Conservation (phyloP, 371 early-diverging fungal genomes). For the Circinella umbellata region DNA sequence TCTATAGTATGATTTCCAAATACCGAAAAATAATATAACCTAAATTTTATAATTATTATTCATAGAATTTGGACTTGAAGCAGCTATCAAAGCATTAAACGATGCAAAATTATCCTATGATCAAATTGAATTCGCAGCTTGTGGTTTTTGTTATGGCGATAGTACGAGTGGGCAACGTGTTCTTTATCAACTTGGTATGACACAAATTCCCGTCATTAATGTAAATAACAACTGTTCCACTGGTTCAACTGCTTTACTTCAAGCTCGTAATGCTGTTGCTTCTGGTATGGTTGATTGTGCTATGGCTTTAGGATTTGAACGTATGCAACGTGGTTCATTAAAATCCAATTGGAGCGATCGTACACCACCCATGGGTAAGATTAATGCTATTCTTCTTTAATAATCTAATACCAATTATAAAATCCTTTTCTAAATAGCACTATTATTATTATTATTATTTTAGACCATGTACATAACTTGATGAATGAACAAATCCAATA, state of each 20-base stretch:
- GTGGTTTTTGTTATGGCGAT: conserved; percentile 72
- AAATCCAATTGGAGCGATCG: conserved; percentile 64
- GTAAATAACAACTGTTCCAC: conserved; percentile 87
- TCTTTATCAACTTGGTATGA: conserved; percentile 72
- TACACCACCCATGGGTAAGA: conserved; percentile 65
- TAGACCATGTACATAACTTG: conserved; percentile 59
- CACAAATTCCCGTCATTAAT: conserved; percentile 67
- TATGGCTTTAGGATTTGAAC: conserved; percentile 81
- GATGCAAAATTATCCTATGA: conserved; percentile 75
- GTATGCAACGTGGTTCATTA: conserved; percentile 72
- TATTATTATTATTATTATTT: not conserved
- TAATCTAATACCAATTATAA: not conserved
- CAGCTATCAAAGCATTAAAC: conserved; percentile 74
- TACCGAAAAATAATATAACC: not conserved
- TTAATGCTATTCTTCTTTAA: not conserved
- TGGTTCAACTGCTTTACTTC: conserved; percentile 77
- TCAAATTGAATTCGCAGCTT: conserved; percentile 65
- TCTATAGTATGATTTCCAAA: not conserved
- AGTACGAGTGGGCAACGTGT: conserved; percentile 78
- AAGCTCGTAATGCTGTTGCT: conserved; percentile 72
- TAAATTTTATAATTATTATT: not conserved
- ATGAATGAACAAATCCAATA: conserved; percentile 67
- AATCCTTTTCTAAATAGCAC: not conserved
- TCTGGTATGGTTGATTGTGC: conserved; percentile 73
- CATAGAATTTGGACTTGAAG: conserved; percentile 74